These are phyloP conservation scores for Fulvia fulva DNA, from an alignment of 2,329 filamentous ascomycete genomes.

Conservation along the genomic window DNA sequence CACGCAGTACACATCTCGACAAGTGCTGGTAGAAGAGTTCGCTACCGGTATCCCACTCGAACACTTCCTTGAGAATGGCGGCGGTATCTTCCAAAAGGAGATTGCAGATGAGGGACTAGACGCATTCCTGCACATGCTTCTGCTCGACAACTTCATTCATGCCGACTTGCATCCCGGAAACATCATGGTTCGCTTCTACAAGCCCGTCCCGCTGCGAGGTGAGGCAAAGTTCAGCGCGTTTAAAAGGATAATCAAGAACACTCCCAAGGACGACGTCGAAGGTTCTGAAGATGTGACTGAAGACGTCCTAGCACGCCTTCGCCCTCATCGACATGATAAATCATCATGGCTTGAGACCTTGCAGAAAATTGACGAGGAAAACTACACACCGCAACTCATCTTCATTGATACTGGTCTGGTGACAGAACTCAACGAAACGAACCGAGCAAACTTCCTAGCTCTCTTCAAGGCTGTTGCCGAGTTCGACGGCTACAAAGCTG, in stretches of 20 bases:
- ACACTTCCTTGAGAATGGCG: slow-evolving; percentile 86
- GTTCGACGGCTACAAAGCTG: slow-evolving; percentile 94
- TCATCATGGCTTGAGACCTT: slow-evolving; percentile 69
- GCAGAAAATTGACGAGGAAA: slow-evolving; percentile 73
- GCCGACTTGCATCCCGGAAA: slow-evolving; percentile 95
- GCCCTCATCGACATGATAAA: slow-evolving; percentile 66
- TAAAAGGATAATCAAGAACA: slow-evolving; percentile 16
- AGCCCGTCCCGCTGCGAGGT: slow-evolving; percentile 68
- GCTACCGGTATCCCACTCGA: slow-evolving; percentile 89
- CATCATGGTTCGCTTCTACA: slow-evolving; percentile 99
- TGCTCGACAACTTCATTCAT: slow-evolving; percentile 97
- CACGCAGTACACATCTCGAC: slow-evolving; percentile 83
- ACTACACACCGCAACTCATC: slow-evolving; percentile 87
- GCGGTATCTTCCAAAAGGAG: slow-evolving; percentile 86
- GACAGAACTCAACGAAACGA: slow-evolving; percentile 82
- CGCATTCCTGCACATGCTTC: slow-evolving; percentile 91
- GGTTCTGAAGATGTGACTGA: slow-evolving; percentile 75
- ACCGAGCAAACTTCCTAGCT: slow-evolving; percentile 87
- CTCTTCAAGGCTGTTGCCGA: slow-evolving; percentile 94
- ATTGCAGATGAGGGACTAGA: slow-evolving; percentile 94
- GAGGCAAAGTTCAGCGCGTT: slow-evolving; percentile 14
- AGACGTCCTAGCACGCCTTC: slow-evolving; percentile 73
- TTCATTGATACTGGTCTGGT: slow-evolving; percentile 97
- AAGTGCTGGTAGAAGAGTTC: slow-evolving; percentile 92
- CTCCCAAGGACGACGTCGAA: slow-evolving; percentile 34